These are phyloP conservation scores for Jaltomata sinuosa DNA, from an alignment of 257 asterid genomes.

Conservation along the genomic window DNA sequence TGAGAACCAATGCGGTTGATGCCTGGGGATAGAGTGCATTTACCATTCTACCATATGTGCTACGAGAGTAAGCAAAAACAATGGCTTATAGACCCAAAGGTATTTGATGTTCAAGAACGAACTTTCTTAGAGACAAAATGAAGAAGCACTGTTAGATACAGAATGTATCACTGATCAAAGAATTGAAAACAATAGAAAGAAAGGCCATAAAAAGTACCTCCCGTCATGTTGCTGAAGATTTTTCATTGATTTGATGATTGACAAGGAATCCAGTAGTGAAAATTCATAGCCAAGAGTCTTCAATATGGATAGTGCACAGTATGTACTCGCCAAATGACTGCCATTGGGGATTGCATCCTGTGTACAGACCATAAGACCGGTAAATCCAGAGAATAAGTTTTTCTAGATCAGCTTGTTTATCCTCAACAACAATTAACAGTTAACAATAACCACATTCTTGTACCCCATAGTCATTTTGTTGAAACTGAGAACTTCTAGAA, in stretches of 20 bases:
- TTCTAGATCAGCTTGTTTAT: background rate
- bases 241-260: constrained; percentile 69
- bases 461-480: constrained; percentile 41
- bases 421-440: background rate
- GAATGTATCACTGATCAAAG: background rate
- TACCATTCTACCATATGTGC: background rate
- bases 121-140: background rate
- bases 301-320: constrained; percentile 75
- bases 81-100: background rate
- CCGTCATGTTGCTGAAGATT: constrained; percentile 89
- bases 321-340: constrained; percentile 95
- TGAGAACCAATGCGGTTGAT: background rate
- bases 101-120: background rate
- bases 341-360: constrained; percentile 58
- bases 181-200: background rate
- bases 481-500: constrained; percentile 87
- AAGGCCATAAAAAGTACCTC: constrained; percentile 35
- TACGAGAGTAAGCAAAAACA: background rate
- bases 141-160: background rate
- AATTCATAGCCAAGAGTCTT: constrained; percentile 78
- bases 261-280: constrained; percentile 43
- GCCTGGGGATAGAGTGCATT: background rate
- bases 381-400: background rate
- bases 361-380: constrained; percentile 1
- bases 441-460: constrained; percentile 10